Evolutionary conservation across 805 yeast species (phyloP), one percentile per base, ranked within the genome.

Genomic region (Cyberlindnera mrakii): DNA sequence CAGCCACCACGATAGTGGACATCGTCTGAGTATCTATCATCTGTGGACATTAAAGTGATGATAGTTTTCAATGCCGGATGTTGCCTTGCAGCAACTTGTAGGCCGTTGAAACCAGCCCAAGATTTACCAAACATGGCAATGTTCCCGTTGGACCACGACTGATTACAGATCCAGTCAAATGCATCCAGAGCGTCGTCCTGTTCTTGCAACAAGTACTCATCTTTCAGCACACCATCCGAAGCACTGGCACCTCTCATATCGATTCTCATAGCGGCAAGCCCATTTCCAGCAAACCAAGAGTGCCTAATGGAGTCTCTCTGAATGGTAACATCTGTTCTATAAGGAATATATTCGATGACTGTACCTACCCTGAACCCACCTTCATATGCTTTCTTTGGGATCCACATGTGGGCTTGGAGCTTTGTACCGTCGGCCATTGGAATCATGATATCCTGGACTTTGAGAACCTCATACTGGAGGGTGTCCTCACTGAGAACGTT

Each of bases 1-100:
- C 71, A 65, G 13, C 75, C 75, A 38, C 75, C 75, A 40, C 74
- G 60, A 44, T 71, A 70, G 47, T 71, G 75, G n/a, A 70, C 75
- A 50, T 70, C 75, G 52, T 70, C 75, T 3, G 72, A 50, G 51
- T 71, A 71, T 53, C 74, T 55, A 44, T 71, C 74, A 51, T 71
- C 75, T 1, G 75, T 71, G 11, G 74, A 70, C 68, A 67, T 67
- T 20, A 71, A 53, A 0, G 74, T 65, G 44, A 71, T 68, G 39
- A 68, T 63, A 0, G 71, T 54, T 47, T 70, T 70, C 50, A 71
- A 52, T 23, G 72, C 72, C 3, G 74, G 74, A 48, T 71, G 75
- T 45, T 68, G 70, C 55, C 71, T 61, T 6, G 70, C 70, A 11
- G 75, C 74, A 19, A 71, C 54, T 48, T 71, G 75, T 30, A 70